Evolutionary conservation across 306 rosid genomes (phyloP).

Genomic region (Rosa persica): DNA sequence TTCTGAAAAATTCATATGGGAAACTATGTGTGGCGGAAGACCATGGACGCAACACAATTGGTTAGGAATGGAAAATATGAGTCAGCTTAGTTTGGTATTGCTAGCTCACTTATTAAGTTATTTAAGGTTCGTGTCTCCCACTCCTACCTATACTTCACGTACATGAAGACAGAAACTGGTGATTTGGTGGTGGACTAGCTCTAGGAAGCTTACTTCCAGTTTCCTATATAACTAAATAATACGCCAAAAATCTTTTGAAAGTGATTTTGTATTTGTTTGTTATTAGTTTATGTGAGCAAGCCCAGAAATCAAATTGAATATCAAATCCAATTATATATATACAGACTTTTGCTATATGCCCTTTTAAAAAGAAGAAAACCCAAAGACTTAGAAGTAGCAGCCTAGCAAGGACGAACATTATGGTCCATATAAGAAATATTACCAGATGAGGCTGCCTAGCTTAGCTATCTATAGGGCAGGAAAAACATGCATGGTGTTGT

Average conservation of each 20-base stretch:
- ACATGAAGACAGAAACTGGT: background rate
- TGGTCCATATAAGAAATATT: background rate
- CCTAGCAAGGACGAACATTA: background rate
- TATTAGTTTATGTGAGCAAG: background rate
- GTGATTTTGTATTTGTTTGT: background rate
- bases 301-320: background rate
- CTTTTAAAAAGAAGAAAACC: background rate
- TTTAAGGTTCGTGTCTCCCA: slow-evolving; percentile 3
- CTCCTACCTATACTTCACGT: background rate
- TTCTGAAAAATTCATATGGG: too few species aligned
- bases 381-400: background rate
- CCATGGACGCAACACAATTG: too few species aligned
- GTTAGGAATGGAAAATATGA: too few species aligned
- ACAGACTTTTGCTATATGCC: background rate
- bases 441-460: background rate
- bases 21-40: too few species aligned
- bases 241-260: background rate
- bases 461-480: background rate
- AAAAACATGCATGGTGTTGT: background rate
- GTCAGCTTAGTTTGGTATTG: background rate
- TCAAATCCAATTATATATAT: background rate
- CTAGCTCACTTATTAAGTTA: background rate
- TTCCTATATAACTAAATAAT: background rate
- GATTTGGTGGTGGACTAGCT: background rate
- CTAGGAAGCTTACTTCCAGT: background rate